Conservation (phyloP, 2,329 filamentous ascomycete species). For the Arthrinium puccinioides region DNA sequence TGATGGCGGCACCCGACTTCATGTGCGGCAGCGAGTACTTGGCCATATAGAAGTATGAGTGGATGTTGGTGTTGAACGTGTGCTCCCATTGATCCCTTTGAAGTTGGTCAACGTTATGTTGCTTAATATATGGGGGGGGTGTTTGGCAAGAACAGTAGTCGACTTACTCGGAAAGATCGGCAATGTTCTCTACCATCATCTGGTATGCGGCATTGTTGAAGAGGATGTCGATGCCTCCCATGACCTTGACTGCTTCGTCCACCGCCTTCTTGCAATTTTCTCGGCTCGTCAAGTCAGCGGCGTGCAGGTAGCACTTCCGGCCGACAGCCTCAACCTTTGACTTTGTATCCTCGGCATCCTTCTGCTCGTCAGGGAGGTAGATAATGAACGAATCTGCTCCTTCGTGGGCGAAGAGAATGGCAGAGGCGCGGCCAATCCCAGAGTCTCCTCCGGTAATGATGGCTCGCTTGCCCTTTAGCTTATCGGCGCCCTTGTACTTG, state of each 20-base stretch:
- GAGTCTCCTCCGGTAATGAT: constrained; percentile 77
- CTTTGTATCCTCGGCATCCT: constrained; percentile 70
- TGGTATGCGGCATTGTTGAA: constrained; percentile 71
- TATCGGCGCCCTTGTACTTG: constrained; percentile 67
- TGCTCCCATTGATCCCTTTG: constrained; percentile 68
- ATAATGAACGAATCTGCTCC: constrained; percentile 67
- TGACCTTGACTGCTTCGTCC: constrained; percentile 55
- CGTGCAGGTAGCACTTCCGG: constrained; percentile 54
- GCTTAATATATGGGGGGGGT: background rate
- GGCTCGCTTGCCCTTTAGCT: constrained; percentile 67
- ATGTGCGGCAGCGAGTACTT: constrained; percentile 74
- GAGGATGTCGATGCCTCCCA: constrained; percentile 67
- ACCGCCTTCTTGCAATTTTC: constrained; percentile 65
- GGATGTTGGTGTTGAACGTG: constrained; percentile 79
- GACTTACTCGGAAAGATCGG: constrained; percentile 59
- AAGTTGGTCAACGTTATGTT: background rate
- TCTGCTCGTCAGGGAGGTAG: constrained; percentile 68
- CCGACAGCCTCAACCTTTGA: constrained; percentile 61
- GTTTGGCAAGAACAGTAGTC: background rate
- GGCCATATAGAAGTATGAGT: constrained; percentile 72
- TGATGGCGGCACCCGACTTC: constrained; percentile 66
- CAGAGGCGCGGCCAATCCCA: constrained; percentile 70
- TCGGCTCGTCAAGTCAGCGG: constrained; percentile 56
- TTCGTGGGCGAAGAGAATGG: constrained; percentile 74
- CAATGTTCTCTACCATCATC: constrained; percentile 66